These are phyloP conservation scores for Arthrobotrys entomopaga DNA, from an alignment of 2,329 filamentous ascomycete genomes.

Conservation along the genomic window DNA sequence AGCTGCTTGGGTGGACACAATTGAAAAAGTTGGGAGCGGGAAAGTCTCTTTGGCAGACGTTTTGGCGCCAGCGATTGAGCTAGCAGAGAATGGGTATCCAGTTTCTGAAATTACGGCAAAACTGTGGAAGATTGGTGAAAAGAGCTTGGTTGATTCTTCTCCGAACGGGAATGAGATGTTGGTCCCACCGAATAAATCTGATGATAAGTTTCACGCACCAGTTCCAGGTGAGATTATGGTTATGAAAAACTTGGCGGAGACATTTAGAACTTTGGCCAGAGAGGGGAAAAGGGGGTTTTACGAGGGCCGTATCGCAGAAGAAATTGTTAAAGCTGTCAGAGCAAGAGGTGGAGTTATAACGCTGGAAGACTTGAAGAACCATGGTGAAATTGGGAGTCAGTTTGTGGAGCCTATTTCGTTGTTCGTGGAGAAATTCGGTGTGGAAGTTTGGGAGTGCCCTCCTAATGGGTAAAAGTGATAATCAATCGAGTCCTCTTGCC, in stretches of 20 bases:
- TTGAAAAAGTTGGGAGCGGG: conserved; percentile 89
- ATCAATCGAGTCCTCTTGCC: not conserved
- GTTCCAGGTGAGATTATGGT: conserved; percentile 86
- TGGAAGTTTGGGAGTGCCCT: conserved; percentile 94
- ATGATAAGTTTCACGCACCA: conserved; percentile 77
- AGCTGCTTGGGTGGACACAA: conserved; percentile 90
- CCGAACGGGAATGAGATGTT: conserved; percentile 89
- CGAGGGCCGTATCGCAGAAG: conserved; percentile 81
- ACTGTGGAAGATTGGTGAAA: conserved; percentile 76
- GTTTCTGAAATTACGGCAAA: conserved; percentile 80
- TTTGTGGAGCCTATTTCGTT: conserved; percentile 86
- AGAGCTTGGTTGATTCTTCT: conserved; percentile 74
- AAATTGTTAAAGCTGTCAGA: conserved; percentile 79
- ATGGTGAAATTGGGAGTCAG: conserved; percentile 78
- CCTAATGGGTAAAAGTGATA: conserved; percentile 75
- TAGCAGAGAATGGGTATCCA: conserved; percentile 89
- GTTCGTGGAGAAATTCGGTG: conserved; percentile 58
- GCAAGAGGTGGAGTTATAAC: conserved; percentile 81
- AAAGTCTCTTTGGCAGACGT: conserved; percentile 81
- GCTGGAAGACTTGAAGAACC: conserved; percentile 81
- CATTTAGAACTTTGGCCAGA: conserved; percentile 79
- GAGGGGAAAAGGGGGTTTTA: conserved; percentile 94
- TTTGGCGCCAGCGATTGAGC: conserved; percentile 80
- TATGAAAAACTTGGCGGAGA: conserved; percentile 81
- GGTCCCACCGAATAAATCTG: conserved; percentile 62